Evolutionary conservation across 73 alveolate genomes (phyloP).

Genomic region (Paramecium caudatum): DNA sequence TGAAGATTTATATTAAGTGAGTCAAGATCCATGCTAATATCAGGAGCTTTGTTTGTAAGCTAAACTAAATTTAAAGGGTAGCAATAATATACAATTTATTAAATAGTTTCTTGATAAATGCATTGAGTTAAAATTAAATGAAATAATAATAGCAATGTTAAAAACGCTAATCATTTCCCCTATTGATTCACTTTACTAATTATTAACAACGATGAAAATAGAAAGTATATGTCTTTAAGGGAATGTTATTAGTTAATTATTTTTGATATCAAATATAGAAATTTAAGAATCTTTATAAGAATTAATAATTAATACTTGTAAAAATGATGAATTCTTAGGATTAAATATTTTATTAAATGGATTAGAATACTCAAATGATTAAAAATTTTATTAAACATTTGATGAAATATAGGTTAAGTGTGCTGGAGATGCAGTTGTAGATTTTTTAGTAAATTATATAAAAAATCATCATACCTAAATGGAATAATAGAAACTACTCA

Average conservation of each 20-base stretch:
- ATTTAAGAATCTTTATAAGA: background rate
- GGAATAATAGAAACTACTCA: constrained; percentile 21
- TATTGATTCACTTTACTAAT: background rate
- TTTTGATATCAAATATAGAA: background rate
- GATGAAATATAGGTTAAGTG: background rate
- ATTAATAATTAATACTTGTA: background rate
- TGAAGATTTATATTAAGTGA: constrained; percentile 1
- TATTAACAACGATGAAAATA: background rate
- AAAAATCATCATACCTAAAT: background rate
- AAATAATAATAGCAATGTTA: background rate
- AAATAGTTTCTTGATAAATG: background rate
- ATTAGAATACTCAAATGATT: constrained; percentile 11
- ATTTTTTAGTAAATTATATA: background rate
- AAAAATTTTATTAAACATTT: background rate
- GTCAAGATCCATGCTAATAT: background rate
- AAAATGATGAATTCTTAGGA: constrained; percentile 31
- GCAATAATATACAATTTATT: constrained; percentile 8
- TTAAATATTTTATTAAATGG: constrained; percentile 17
- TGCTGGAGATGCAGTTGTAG: constrained; percentile 41
- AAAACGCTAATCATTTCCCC: background rate
- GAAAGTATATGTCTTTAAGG: constrained; percentile 18
- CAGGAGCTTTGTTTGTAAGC: constrained; percentile 3
- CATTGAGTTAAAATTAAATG: background rate
- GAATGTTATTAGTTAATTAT: constrained; percentile 21
- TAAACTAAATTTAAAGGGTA: background rate